Conservation (phyloP, 2,329 filamentous ascomycete species). For the Sporothrix mexicana region DNA sequence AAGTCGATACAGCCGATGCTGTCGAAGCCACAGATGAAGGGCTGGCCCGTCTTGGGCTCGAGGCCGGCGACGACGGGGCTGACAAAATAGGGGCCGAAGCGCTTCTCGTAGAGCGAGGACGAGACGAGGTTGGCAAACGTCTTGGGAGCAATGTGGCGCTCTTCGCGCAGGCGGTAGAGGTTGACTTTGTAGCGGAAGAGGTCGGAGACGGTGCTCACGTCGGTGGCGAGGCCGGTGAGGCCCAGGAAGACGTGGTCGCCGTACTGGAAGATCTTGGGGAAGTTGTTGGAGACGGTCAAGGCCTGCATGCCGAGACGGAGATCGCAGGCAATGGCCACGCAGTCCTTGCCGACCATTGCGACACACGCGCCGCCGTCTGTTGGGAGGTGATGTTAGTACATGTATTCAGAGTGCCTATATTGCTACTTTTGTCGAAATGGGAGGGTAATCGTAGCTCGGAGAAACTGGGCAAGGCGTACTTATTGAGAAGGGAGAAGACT, state of each 20-base stretch:
- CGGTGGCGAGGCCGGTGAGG: constrained; percentile 93
- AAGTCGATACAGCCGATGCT: constrained; percentile 99
- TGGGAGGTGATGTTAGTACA: constrained; percentile 7
- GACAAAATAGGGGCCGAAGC: constrained; percentile 97
- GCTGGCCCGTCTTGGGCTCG: constrained; percentile 90
- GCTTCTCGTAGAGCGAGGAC: constrained; percentile 87
- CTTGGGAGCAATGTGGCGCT: constrained; percentile 91
- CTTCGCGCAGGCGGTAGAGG: constrained; percentile 98
- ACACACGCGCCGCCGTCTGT: constrained; percentile 89
- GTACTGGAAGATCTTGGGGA: constrained; percentile 99
- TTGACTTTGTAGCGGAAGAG: constrained; percentile 99
- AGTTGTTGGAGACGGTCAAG: constrained; percentile 98
- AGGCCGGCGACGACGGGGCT: constrained; percentile 93
- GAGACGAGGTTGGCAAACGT: constrained; percentile 97
- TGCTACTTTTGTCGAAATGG: not conserved
- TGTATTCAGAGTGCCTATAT: not conserved
- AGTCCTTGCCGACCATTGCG: constrained; percentile 99
- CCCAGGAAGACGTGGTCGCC: constrained; percentile 88
- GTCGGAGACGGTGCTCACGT: constrained; percentile 92
- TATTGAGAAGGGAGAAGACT: constrained; percentile 95
- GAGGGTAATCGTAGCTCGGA: not conserved
- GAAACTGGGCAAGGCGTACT: constrained; percentile 62
- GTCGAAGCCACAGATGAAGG: constrained; percentile 99
- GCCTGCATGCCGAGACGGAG: constrained; percentile 95
- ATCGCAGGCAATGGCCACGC: constrained; percentile 98